Base-by-base conservation (phyloP, 192 early-diverging fungal genomes). In the Podila epicladia region DNA sequence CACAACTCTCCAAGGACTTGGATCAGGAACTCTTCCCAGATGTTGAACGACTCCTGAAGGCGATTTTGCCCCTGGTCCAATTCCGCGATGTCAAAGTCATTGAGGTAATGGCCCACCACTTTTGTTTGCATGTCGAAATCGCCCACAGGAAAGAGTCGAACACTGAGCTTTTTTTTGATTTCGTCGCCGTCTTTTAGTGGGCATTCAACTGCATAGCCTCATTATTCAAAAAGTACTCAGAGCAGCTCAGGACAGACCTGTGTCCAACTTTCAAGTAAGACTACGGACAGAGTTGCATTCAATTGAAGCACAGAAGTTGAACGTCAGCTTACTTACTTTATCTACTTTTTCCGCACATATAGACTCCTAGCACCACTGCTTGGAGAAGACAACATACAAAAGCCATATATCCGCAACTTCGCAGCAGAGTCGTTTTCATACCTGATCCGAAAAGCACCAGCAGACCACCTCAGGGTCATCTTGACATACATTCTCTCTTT, bases 361-460 rank as follows among this genome's bases (percentile, higher is more conserved):
- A 92, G 89, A 37, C 86, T 96, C n/a, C 70, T 98, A 19, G 72
- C 89, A 20, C 92, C 92, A 4, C 80, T 95, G 20, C 86, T 99
- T 13, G 88, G 92, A 60, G 86, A 87, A 67, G 82, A 91, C 64
- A 84, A 90, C 67, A 71, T 82, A 57, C 88, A 93, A 74, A 92
- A 93, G 58, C 83, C 87, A 41, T 93, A 93, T 83, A 90, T 96
- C 29, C 91, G 95, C 50, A 88, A 91, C 51, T 99, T 99, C 78
- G 89, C 95, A 2, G 95, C 95, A 60, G 95, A 99, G 82, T 88
- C 97, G 0, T 94, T 97, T 89, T 92, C 95, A 19, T 97, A 93
- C 72, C 86, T 99, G 59, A 82, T 99, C 59, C 88, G 97, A 29
- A 96, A 95, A 80, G 87, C 91, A 15, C 85, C 88, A 11, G 88